phyloP scores from a whole-genome alignment of 352 stramenopile genomes.

The Phytopythium litorale region DNA sequence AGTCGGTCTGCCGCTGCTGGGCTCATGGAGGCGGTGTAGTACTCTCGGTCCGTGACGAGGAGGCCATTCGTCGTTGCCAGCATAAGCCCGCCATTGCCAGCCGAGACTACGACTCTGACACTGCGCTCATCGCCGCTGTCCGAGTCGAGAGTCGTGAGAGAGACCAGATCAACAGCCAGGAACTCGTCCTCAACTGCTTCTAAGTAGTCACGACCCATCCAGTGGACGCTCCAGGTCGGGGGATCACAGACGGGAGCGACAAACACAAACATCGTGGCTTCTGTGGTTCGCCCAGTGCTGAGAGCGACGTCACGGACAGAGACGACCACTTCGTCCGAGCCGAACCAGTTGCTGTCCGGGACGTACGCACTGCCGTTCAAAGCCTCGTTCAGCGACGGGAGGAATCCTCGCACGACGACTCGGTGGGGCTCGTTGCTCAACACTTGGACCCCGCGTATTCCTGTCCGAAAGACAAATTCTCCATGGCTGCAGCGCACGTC shows the following conservation, averaged over 20 bases:
- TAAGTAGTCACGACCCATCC: slow-evolving; percentile 9
- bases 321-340: slow-evolving; percentile 42
- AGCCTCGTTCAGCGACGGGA: slow-evolving; percentile 47
- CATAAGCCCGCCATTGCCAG: slow-evolving; percentile 50
- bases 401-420: slow-evolving; percentile 31
- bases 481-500: slow-evolving; percentile 21
- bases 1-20: slow-evolving; percentile 5
- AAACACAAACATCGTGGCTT: slow-evolving; percentile 27
- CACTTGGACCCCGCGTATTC: slow-evolving; percentile 22
- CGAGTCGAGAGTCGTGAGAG: slow-evolving; percentile 26
- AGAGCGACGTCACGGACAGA: slow-evolving; percentile 18
- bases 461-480: slow-evolving; percentile 16
- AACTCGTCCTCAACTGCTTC: slow-evolving; percentile 41
- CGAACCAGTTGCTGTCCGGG: slow-evolving; percentile 50
- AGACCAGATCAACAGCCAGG: slow-evolving; percentile 29
- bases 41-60: slow-evolving; percentile 16
- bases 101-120: slow-evolving; percentile 28
- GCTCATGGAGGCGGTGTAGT: slow-evolving; percentile 8
- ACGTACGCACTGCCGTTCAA: slow-evolving; percentile 49
- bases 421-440: slow-evolving; percentile 18
- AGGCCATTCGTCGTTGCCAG: slow-evolving; percentile 37
- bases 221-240: slow-evolving; percentile 24
- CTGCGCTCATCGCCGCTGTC: slow-evolving; percentile 22
- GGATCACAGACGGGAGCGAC: slow-evolving; percentile 55
- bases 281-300: slow-evolving; percentile 6